Evolutionary conservation across 176 grass and related monocot genomes (phyloP), one percentile per base, ranked within the genome.

Genomic region (Oryza punctata): DNA sequence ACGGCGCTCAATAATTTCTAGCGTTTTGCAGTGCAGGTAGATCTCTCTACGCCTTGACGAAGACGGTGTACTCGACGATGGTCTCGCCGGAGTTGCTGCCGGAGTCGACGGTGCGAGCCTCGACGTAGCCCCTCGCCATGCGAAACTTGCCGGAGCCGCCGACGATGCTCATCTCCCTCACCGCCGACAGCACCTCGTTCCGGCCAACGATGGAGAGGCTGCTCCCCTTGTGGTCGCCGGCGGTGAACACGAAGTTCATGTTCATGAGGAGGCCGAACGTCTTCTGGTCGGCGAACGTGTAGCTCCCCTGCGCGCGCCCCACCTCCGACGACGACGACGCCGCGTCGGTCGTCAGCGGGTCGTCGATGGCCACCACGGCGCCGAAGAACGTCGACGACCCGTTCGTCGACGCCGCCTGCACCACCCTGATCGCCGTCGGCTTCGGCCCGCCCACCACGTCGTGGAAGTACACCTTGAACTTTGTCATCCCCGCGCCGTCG

Each of bases 211-310:
- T 86, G 23, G 83, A n/a, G 1, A 97, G 70, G 60, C 40, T 81
- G 81, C 94, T 97, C 2, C 92, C 90, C 30, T 94, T 94, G 86
- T 97, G 65, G 7, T 87, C 87, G 3, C 94, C 94, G 7, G 77
- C 90, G 3, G 84, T 81, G 71, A 97, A 94, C 4, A 89, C 86
- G 60, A 97, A 90, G 88, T 90, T 94, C 94, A 97, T 94, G 32
- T 65, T 21, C 92, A 94, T 90, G 63, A 97, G 83, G 1, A 92
- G 35, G 0, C 82, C 92, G 43, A 70, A 38, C 19, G 79, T 88
- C 3, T 13, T 1, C 77, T 76, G 73, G 77, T 86, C 81, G 0
- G 89, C 87, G 27, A 77, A 76, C 29, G 88, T 87, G 43, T 97
- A 97, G 10, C 91, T 81, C 7, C 94, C 94, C 84, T 97, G 92